These are phyloP conservation scores for Sporisorium reilianum DNA, from an alignment of 1,284 basidiomycete genomes.

Conservation along the genomic window DNA sequence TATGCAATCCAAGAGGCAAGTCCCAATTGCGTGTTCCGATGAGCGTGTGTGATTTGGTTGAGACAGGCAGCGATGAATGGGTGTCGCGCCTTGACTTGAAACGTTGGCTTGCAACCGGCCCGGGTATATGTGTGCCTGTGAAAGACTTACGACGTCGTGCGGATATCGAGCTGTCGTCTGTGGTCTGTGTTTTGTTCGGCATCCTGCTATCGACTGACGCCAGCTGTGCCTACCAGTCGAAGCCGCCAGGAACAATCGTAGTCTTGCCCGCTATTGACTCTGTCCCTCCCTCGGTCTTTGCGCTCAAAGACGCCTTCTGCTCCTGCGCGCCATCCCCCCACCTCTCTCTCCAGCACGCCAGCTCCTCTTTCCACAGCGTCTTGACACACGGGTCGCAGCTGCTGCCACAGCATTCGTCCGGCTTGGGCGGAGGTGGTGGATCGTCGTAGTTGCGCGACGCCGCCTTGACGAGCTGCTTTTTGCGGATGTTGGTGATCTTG, in stretches of 20 bases:
- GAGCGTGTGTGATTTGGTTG: too few relatives aligned
- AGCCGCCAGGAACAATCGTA: slow-evolving; percentile 34
- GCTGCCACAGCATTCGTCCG: slow-evolving; percentile 58
- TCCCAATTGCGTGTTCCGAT: too few relatives aligned
- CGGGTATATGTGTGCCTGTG: too few relatives aligned
- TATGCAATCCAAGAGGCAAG: too few relatives aligned
- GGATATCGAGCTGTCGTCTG: too few relatives aligned
- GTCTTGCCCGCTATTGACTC: neutral
- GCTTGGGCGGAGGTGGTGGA: slow-evolving; percentile 54
- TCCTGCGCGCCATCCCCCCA: slow-evolving; percentile 44
- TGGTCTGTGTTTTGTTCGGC: too few relatives aligned
- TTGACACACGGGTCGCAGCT: slow-evolving; percentile 59
- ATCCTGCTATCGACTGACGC: too few relatives aligned
- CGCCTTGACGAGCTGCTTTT: slow-evolving; percentile 55
- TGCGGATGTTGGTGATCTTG: slow-evolving; percentile 49
- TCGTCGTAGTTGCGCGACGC: slow-evolving; percentile 42
- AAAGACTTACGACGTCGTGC: too few relatives aligned
- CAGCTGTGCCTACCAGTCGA: slow-evolving; percentile 30
- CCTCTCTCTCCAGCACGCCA: slow-evolving; percentile 46
- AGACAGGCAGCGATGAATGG: too few relatives aligned
- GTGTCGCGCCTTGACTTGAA: too few relatives aligned
- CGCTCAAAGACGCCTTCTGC: too few relatives aligned
- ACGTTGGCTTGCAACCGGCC: too few relatives aligned
- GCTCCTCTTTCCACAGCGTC: slow-evolving; percentile 57
- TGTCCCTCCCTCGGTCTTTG: slow-evolving; percentile 1